Base-by-base conservation (phyloP, 2,329 filamentous ascomycete species). In the Bipolaris bicolor region DNA sequence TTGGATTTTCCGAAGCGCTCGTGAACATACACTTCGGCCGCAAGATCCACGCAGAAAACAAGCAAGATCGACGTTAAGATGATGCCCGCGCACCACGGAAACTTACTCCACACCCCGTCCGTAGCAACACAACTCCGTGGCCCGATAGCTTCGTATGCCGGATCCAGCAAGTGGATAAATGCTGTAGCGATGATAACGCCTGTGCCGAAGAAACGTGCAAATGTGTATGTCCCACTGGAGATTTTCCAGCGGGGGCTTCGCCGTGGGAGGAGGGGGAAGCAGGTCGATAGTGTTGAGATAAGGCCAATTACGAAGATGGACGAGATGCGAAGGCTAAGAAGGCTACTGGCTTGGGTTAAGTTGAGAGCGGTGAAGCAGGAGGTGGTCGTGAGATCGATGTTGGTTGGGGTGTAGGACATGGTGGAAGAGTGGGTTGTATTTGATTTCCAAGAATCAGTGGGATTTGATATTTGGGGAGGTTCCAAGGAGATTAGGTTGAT, bases 261-360 rank as follows among this genome's bases (percentile, higher is more conserved):
- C 6, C 47, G 39, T 13, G 52, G 47, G 6, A 52, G 29, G 3
- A 55, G 47, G 9, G 52, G 52, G 18, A 55, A 55, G 52, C 26
- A 55, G 5, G 52, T 51, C 16, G 34, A 40, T 10, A 40, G 10
- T 5, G 47, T 55, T 1, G 47, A 55, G 10, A 45, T 40, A 7
- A 55, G 16, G 40, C 52, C 52, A 10, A 55, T 52, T 3, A 55
- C 52, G 33, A 55, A 55, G 18, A 55, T 52, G 33, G 52, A 51
- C 2, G 52, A 55, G 13, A 52, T 52, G 1, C 47, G 16, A 5
- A 40, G 39, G 6, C 18, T 11, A 9, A 55, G 40, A 2, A 51
- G 33, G 5, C 40, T 48, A 15, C 46, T 45, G 33, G 51, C 33
- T 36, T 55, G 47, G 7, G 45, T 55, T 40, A 15, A 18, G 22